phyloP scores from a whole-genome alignment of 345 rosid genomes.

The Toxicodendron radicans region DNA sequence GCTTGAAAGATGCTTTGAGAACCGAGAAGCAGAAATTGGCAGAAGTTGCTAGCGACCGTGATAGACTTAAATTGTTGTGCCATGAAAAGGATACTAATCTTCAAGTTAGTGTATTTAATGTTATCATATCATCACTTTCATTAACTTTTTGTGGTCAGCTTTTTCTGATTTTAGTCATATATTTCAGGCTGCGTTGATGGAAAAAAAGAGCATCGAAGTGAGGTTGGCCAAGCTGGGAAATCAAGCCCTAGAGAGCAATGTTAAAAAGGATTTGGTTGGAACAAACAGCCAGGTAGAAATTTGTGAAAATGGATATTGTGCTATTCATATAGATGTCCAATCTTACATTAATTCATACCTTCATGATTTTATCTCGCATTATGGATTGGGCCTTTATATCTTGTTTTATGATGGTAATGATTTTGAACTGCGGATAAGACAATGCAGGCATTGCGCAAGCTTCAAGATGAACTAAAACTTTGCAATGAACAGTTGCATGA shows the following conservation, averaged over 20 bases:
- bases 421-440: conserved; percentile 24
- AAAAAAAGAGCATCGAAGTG: conserved; percentile 61
- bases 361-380: neutral
- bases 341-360: neutral
- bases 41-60: conserved; percentile 54
- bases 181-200: conserved; percentile 55
- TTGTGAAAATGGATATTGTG: conserved; percentile 1
- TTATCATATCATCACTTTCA: neutral
- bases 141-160: neutral
- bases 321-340: too few relatives aligned
- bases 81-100: conserved; percentile 69
- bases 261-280: conserved; percentile 41
- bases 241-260: conserved; percentile 39
- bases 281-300: conserved; percentile 58
- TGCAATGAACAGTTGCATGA: conserved; percentile 55
- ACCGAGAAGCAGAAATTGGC: conserved; percentile 57
- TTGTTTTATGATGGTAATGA: conserved; percentile 7
- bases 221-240: conserved; percentile 49
- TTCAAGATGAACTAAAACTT: conserved; percentile 65
- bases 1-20: conserved; percentile 56
- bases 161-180: conserved; percentile 16
- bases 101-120: conserved; percentile 51
- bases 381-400: neutral
- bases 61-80: conserved; percentile 52
- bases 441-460: conserved; percentile 49